Percentiles rank a stretch among this genome's conserved stretches.
Evolutionary conservation across 768 basidiomycete genomes (phyloP).

Genomic region (Clitopilus hobsonii): DNA sequence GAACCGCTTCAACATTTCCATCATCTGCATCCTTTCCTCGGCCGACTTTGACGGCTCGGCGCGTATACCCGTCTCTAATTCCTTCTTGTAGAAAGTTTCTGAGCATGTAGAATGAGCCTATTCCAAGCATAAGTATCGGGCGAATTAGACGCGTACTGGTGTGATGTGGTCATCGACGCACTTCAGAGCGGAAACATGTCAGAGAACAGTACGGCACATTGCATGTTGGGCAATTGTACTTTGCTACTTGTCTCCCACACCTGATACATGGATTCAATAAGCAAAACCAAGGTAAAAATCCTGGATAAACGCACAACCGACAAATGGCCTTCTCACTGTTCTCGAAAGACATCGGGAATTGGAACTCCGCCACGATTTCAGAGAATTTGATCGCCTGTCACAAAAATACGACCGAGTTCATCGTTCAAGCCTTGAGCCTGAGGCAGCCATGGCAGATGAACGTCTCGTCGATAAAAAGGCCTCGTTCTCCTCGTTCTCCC

Average conservation of each 20-base stretch:
- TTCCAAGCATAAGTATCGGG: not conserved
- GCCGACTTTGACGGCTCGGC: slow-evolving; percentile 47
- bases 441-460: slow-evolving; percentile 36
- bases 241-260: slow-evolving; percentile 70
- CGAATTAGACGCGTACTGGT: slow-evolving; percentile 2
- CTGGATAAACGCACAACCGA: slow-evolving; percentile 33
- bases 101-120: slow-evolving; percentile 71
- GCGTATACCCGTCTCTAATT: slow-evolving; percentile 61
- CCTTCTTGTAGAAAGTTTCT: slow-evolving; percentile 76
- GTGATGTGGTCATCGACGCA: slow-evolving; percentile 24
- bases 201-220: slow-evolving; percentile 80
- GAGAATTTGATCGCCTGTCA: slow-evolving; percentile 7
- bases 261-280: slow-evolving; percentile 27
- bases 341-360: slow-evolving; percentile 15
- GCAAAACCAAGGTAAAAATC: not conserved
- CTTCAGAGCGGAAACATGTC: slow-evolving; percentile 72
- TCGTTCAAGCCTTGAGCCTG: not conserved
- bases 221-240: slow-evolving; percentile 80
- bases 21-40: slow-evolving; percentile 59
- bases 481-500: slow-evolving; percentile 59
- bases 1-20: slow-evolving; percentile 67
- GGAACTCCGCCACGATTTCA: slow-evolving; percentile 19
- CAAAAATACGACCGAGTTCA: slow-evolving; percentile 1
- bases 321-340: slow-evolving; percentile 29
- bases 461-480: slow-evolving; percentile 42